A percentile compares a stretch with the other conserved stretches of the same genome.
Conservation (phyloP, 768 basidiomycete genomes). For the Lyophyllum atratum region DNA sequence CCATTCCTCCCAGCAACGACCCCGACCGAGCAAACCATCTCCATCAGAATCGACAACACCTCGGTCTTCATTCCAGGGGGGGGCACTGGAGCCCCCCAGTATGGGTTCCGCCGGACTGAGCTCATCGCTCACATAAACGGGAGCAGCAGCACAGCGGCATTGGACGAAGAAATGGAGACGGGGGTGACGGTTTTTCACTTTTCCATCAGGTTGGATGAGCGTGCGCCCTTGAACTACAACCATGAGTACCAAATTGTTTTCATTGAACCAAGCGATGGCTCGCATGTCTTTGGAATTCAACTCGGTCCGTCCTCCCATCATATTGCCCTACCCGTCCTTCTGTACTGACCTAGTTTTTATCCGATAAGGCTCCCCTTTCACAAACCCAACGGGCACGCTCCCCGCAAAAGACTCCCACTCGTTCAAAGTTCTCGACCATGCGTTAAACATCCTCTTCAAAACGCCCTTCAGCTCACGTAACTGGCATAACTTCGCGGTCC, state of each 20-base stretch:
- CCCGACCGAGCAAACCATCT: conserved; percentile 50
- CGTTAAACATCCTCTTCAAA: conserved; percentile 49
- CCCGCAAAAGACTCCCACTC: conserved; percentile 45
- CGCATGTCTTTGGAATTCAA: conserved; percentile 61
- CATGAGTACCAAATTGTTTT: conserved; percentile 69
- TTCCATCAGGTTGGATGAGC: conserved; percentile 40
- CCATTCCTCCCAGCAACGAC: conserved; percentile 21
- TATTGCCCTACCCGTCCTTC: background rate
- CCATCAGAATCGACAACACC: conserved; percentile 56
- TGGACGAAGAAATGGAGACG: conserved; percentile 42
- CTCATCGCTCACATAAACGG: conserved; percentile 51
- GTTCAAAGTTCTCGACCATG: conserved; percentile 60
- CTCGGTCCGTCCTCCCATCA: conserved; percentile 39
- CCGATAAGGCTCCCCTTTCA: conserved; percentile 55
- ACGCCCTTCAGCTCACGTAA: conserved; percentile 40
- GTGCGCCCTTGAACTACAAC: conserved; percentile 47
- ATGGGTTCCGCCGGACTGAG: conserved; percentile 61
- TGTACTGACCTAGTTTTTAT: background rate
- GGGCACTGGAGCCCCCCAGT: conserved; percentile 41
- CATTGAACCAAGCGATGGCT: conserved; percentile 61
- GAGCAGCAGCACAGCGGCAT: conserved; percentile 24
- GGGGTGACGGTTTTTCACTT: conserved; percentile 32
- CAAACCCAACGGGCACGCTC: conserved; percentile 44
- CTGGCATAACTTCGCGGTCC: conserved; percentile 66
- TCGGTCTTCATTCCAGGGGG: conserved; percentile 58